Conservation (phyloP, 2,329 filamentous ascomycete species). For the Emydomyces testavorans region DNA sequence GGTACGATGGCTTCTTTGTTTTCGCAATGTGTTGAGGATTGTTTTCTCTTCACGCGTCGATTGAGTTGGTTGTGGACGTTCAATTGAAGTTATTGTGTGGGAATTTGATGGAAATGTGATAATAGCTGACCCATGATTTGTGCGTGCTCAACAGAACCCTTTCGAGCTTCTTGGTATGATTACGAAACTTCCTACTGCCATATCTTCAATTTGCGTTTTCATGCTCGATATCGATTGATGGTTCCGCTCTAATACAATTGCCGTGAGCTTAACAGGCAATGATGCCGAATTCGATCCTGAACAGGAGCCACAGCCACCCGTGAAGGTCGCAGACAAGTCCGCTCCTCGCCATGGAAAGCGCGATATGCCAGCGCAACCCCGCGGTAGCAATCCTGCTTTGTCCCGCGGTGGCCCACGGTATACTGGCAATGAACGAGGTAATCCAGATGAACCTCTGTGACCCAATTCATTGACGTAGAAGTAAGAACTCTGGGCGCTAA, state of each 20-base stretch:
- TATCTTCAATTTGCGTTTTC: slow-evolving; percentile 22
- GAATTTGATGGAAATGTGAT: slow-evolving; percentile 8
- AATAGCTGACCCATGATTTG: slow-evolving; percentile 19
- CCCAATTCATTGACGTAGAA: background rate
- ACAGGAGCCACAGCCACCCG: slow-evolving; percentile 62
- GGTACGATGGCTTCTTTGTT: slow-evolving; percentile 27
- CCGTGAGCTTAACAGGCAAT: slow-evolving; percentile 43
- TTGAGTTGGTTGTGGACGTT: slow-evolving; percentile 5
- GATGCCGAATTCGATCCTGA: slow-evolving; percentile 61
- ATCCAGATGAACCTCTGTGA: no score
- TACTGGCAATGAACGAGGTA: slow-evolving; percentile 78
- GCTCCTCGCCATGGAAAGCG: slow-evolving; percentile 69
- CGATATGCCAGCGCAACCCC: slow-evolving; percentile 46
- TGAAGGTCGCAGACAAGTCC: slow-evolving; percentile 82
- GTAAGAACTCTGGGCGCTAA: slow-evolving; percentile 6
- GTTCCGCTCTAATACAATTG: slow-evolving; percentile 8
- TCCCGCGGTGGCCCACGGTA: slow-evolving; percentile 42
- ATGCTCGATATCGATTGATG: slow-evolving; percentile 7
- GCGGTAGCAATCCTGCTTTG: slow-evolving; percentile 19
- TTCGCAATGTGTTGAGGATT: background rate
- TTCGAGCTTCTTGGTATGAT: slow-evolving; percentile 92
- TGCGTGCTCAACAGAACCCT: slow-evolving; percentile 57
- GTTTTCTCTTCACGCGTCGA: slow-evolving; percentile 13
- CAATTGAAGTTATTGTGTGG: slow-evolving; percentile 1
- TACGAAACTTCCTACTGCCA: slow-evolving; percentile 16